Evolutionary conservation across 202 grass and related monocot species (phyloP).

Genomic region (Zoysia matrella): DNA sequence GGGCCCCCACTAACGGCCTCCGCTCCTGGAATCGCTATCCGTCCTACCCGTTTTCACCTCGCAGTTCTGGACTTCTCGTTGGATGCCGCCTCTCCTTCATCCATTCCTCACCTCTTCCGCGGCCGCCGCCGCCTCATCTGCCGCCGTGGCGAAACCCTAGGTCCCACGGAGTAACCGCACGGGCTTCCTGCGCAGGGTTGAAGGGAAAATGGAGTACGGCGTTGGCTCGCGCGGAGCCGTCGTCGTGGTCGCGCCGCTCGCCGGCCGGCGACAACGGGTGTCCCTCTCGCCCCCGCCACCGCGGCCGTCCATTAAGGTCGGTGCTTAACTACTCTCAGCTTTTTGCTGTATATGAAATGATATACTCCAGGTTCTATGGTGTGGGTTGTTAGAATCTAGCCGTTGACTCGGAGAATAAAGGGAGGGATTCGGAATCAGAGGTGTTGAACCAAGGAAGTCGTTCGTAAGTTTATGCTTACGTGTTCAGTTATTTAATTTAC

Average conservation of each 20-base stretch:
- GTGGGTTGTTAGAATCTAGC: conserved; percentile 23
- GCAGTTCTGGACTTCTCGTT: conserved; percentile 15
- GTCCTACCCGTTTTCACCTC: neutral
- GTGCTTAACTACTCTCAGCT: neutral
- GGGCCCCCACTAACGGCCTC: neutral
- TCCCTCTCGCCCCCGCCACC: conserved; percentile 30
- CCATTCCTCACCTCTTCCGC: neutral
- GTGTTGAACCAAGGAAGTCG: neutral
- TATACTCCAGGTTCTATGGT: neutral
- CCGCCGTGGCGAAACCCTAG: conserved; percentile 47
- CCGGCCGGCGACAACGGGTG: neutral
- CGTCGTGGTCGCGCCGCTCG: conserved; percentile 40
- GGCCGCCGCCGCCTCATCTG: neutral
- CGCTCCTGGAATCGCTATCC: neutral
- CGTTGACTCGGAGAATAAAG: conserved; percentile 7
- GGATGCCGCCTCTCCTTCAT: conserved; percentile 10
- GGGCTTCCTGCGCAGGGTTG: neutral
- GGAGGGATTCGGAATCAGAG: conserved; percentile 10
- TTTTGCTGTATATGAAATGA: neutral
- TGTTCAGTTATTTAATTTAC: conserved; percentile 1
- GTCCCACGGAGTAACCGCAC: neutral
- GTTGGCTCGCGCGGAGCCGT: conserved; percentile 21
- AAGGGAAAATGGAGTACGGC: conserved; percentile 25
- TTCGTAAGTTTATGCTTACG: conserved; percentile 18
- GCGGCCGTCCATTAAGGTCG: conserved; percentile 38